Base-by-base conservation (phyloP, 257 asterid species). In the Fraxinus excelsior region DNA sequence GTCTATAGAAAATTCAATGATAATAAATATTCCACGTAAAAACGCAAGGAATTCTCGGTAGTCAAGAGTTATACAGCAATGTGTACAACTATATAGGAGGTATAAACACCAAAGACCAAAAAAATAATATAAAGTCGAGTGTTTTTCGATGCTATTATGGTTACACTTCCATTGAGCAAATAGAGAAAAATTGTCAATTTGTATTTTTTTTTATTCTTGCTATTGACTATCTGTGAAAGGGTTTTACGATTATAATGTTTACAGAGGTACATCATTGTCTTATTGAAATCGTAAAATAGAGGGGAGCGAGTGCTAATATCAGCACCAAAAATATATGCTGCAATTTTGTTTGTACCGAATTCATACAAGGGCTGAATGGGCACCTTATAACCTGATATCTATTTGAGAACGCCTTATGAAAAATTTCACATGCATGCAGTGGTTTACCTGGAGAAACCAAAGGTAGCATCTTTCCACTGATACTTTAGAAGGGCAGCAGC, bases 401-500 rank as follows among this genome's bases (percentile, higher is more conserved):
- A n/a, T 25, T 71, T 44, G 18, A 44, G 64, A 29, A 56, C 18
- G n/a, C 21, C 32, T 38, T 14, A 71, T 25, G n/a, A 62, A 62
- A n/a, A 62, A 62, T 25, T 26, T 62, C 34, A 10, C 19, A 25
- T 62, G 19, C 18, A 49, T 32, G 67, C 40, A 62, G 12, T 37
- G 26, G 37, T 64, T 82, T 84, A 90, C 98, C 99, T 91, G 73
- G 98, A 78, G 83, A 95, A 95, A 76, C 87, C 88, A 82, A 95
- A 92, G 71, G 88, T 83, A 74, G 98, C 96, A 87, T 95, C 99
- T 82, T 91, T 90, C 99, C 99, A 95, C 74, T 77, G 88, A 84
- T 92, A 88, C 75, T 90, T 95, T 68, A 95, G 85, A 64, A 95
- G 88, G 31, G 99, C 99, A 75, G 99, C 90, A 71, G 99, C 98